Base-by-base conservation (phyloP, 2,329 filamentous ascomycete species). In the Pleomassaria siparia region DNA sequence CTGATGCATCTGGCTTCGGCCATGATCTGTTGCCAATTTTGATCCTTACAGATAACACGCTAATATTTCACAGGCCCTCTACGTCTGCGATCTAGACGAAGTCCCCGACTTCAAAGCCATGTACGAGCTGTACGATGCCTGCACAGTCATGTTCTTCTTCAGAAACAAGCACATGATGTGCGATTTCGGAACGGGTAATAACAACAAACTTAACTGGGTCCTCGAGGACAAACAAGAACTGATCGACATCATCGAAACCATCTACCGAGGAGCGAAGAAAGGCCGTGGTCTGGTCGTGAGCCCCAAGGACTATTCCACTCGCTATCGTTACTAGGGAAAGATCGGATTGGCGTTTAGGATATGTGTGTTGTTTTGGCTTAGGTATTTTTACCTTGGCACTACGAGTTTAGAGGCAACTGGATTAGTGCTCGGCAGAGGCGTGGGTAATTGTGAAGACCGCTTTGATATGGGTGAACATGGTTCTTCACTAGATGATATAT, bases 121-220 rank as follows among this genome's bases (percentile, higher is more conserved):
- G 92, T 96, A 96, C 78, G 70, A 91, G 68, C 79, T 91, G 5
- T 91, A 94, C 77, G 89, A 99, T 68, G 85, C 91, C 0, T 89
- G 91, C 75, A 95, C 94, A 2, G 85, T 97, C 72, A 96, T 96
- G 88, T 95, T 89, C 78, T 96, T 96, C 80, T 96, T 91, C 78
- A 84, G 92, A 53, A 99, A 99, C 72, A 99, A 99, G 72, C 91
- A 96, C 74, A 97, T 97, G 84, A 95, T 95, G 88, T 90, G 88
- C 71, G 92, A 97, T 82, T 91, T 96, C 60, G 92, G 66, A 6
- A 99, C 94, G 1, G 94, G 94, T 56, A 96, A 99, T 76, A 99
- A 99, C 74, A 99, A 99, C 72, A 97, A 97, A 73, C 79, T 96
- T 59, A 96, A 96, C 70, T 96, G 90, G 86, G 89, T 96, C 40